Evolutionary conservation across 495 filamentous ascomycete genomes (phyloP).

Genomic region (Amorphotheca resinae): DNA sequence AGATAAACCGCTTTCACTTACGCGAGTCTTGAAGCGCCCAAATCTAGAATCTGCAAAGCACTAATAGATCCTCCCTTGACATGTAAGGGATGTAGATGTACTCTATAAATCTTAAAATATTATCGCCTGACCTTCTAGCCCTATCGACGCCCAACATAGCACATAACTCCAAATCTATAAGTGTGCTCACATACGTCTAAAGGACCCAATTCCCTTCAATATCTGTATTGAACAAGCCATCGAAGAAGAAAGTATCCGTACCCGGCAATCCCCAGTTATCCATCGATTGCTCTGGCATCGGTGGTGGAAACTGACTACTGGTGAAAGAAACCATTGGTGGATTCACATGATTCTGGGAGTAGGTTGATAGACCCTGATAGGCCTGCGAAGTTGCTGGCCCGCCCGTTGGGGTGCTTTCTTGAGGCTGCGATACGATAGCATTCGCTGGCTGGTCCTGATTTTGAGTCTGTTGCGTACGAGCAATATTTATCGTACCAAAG

Average conservation of each 20-base stretch:
- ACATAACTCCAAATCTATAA: too few relatives aligned
- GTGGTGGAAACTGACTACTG: constrained; percentile 6
- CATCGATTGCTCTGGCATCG: not conserved
- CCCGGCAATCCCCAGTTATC: constrained; percentile 13
- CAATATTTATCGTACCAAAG: constrained; percentile 34
- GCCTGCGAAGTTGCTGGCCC: not conserved
- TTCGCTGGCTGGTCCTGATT: not conserved
- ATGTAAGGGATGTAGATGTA: too few relatives aligned
- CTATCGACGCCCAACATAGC: too few relatives aligned
- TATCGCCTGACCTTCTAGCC: too few relatives aligned
- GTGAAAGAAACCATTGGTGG: constrained; percentile 7
- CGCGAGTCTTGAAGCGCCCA: too few relatives aligned
- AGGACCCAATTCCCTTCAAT: too few relatives aligned
- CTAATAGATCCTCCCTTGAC: too few relatives aligned
- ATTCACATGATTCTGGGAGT: not conserved
- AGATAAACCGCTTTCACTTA: too few relatives aligned
- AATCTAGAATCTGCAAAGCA: too few relatives aligned
- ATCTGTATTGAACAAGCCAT: constrained; percentile 17
- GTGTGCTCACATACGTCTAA: too few relatives aligned
- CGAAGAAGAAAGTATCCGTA: constrained; percentile 18
- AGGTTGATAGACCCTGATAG: not conserved
- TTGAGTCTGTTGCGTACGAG: constrained; percentile 15
- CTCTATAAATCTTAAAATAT: too few relatives aligned
- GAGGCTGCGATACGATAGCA: not conserved
- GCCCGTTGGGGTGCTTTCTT: not conserved